A percentile compares a stretch with the other conserved stretches of the same genome.
Evolutionary conservation across 345 rosid species (phyloP).

Genomic region (Punica granatum): DNA sequence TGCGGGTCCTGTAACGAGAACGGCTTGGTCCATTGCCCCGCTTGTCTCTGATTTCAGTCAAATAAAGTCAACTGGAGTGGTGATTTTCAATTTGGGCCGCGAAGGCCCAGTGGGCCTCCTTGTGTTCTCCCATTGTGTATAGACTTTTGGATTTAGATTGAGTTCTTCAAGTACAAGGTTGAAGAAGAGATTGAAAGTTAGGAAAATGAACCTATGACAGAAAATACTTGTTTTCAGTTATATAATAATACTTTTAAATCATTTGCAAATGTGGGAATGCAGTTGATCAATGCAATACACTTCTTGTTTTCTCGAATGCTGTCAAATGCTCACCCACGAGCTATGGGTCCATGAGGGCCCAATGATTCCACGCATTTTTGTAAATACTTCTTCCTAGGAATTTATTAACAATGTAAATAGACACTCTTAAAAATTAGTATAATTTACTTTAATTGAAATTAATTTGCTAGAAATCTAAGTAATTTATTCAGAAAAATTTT

Average conservation of each 20-base stretch:
- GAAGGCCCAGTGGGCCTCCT: background rate
- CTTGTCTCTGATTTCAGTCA: conserved; percentile 49
- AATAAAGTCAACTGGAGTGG: too few relatives aligned
- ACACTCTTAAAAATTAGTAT: too few relatives aligned
- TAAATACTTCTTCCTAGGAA: too few relatives aligned
- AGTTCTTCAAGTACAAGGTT: too few relatives aligned
- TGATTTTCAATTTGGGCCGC: background rate
- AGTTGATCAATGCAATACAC: background rate
- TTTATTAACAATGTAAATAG: too few relatives aligned
- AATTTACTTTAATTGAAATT: too few relatives aligned
- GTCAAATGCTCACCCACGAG: background rate
- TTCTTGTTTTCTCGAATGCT: background rate
- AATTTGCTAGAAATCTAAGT: too few relatives aligned
- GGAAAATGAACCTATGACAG: background rate
- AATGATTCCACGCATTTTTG: too few relatives aligned
- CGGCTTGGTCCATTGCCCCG: conserved; percentile 70
- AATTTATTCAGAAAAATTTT: too few relatives aligned
- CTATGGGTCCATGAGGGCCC: background rate
- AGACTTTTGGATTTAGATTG: too few relatives aligned
- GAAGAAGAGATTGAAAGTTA: too few relatives aligned
- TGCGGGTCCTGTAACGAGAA: conserved; percentile 81
- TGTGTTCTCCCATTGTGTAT: background rate
- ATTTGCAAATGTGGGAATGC: background rate
- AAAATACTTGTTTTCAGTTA: background rate
- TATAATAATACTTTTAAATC: background rate